Percentiles rank a stretch among this genome's conserved stretches.
Conservation (phyloP, 768 basidiomycete genomes). For the Calocybe cyanea region DNA sequence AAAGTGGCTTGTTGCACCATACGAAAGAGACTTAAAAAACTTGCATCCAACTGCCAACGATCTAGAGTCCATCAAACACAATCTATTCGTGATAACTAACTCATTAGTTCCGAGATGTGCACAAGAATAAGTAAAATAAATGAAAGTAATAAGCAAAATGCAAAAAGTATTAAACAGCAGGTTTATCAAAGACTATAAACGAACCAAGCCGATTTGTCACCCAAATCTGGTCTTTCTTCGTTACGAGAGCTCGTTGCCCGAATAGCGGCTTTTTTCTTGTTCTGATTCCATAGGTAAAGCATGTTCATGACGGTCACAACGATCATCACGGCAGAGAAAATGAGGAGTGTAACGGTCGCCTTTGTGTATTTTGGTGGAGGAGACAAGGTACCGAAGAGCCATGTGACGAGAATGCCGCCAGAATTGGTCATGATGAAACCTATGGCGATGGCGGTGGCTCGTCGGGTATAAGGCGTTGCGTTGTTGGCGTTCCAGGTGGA, state of each 20-base stretch:
- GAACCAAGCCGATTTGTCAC: conserved; percentile 54
- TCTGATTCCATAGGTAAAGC: conserved; percentile 37
- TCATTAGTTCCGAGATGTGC: too few relatives aligned
- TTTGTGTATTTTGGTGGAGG: conserved; percentile 45
- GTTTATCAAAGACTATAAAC: conserved; percentile 37
- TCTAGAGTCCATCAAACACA: too few relatives aligned
- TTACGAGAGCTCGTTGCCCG: conserved; percentile 25
- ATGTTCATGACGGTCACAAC: conserved; percentile 35
- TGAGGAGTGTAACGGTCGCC: conserved; percentile 40
- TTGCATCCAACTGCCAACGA: too few relatives aligned
- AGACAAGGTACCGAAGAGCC: conserved; percentile 52
- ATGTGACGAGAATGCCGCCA: conserved; percentile 59
- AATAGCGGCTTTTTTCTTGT: conserved; percentile 39
- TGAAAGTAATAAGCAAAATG: neutral
- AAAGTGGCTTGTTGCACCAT: too few relatives aligned
- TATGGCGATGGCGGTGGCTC: conserved; percentile 57
- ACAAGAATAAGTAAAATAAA: neutral
- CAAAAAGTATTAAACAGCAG: neutral
- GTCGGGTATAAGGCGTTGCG: conserved; percentile 48
- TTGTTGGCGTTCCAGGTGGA: conserved; percentile 64
- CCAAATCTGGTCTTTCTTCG: conserved; percentile 38
- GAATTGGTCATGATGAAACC: conserved; percentile 55
- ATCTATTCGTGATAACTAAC: too few relatives aligned
- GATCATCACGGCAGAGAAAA: conserved; percentile 36
- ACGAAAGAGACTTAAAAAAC: too few relatives aligned